Percentiles rank a stretch among this genome's conserved stretches.
phyloP scores from a whole-genome alignment of 139 green algal species.

The Coccomyxa sp. region DNA sequence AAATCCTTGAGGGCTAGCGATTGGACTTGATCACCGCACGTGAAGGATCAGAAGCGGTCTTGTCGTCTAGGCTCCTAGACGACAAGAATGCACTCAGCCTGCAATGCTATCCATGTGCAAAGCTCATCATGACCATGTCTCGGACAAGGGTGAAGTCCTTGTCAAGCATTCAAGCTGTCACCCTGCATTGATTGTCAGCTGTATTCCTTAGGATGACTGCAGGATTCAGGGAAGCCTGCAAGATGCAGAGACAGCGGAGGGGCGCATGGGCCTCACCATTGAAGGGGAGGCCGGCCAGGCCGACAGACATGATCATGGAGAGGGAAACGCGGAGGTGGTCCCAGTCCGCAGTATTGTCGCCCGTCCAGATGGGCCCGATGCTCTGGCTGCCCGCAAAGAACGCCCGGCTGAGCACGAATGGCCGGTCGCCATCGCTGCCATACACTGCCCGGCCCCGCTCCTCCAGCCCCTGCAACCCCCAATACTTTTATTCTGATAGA shows the following conservation, averaged over 20 bases:
- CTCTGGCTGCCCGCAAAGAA: conserved; percentile 89
- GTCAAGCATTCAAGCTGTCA: too few species aligned
- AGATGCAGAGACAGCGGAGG: not conserved
- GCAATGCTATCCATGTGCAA: not conserved
- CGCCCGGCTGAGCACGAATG: conserved; percentile 95
- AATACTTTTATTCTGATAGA: not conserved
- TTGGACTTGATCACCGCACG: too few species aligned
- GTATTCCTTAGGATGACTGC: too few species aligned
- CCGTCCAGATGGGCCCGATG: conserved; percentile 97
- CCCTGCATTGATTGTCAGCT: too few species aligned
- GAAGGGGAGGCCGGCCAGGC: conserved; percentile 84
- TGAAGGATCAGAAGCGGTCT: too few species aligned
- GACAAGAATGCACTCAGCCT: not conserved
- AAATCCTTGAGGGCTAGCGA: too few species aligned
- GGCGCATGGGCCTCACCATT: conserved; percentile 27
- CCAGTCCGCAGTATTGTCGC: conserved; percentile 93
- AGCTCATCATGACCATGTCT: not conserved
- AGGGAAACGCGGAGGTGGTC: conserved; percentile 65
- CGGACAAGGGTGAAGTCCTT: not conserved
- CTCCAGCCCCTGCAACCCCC: conserved; percentile 53
- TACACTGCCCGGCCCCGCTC: conserved; percentile 36
- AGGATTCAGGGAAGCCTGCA: too few species aligned
- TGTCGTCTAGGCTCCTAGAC: not conserved
- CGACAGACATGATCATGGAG: conserved; percentile 92
- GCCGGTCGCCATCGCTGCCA: conserved; percentile 80